Evolutionary conservation across 129 eudicot species (phyloP).

Genomic region (Saussurea involucrata): DNA sequence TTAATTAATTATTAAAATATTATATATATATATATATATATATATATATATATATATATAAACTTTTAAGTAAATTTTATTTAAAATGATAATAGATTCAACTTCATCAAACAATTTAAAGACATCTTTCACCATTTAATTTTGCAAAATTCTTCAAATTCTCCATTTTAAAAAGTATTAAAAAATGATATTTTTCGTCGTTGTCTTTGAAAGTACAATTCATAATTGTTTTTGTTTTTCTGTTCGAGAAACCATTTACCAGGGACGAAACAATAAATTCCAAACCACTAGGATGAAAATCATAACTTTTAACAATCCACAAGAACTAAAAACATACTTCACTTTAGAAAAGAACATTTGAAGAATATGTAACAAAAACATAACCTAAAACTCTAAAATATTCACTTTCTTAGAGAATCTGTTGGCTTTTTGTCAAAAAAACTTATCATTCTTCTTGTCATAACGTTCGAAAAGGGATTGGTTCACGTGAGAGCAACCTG

Average conservation of each 20-base stretch:
- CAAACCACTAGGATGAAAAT: neutral
- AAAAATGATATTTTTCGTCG: too few relatives aligned
- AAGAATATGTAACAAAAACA: neutral
- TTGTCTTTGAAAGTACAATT: too few relatives aligned
- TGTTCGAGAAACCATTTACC: neutral
- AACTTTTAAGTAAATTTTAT: too few relatives aligned
- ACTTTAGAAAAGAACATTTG: neutral
- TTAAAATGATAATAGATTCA: too few relatives aligned
- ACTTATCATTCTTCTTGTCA: neutral
- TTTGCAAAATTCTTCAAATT: too few relatives aligned
- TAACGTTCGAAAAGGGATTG: too few relatives aligned
- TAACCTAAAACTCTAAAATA: neutral
- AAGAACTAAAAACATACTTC: neutral
- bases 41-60: too few relatives aligned
- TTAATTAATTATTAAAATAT: too few relatives aligned
- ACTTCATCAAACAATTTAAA: neutral
- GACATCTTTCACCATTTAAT: neutral
- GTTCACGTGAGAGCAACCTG: too few relatives aligned
- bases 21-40: too few relatives aligned
- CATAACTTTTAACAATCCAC: neutral
- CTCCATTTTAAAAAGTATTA: neutral
- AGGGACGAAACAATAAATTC: neutral
- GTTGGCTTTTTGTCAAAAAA: neutral
- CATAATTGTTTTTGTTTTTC: neutral
- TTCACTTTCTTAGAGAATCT: neutral